Evolutionary conservation across 306 rosid genomes (phyloP).

Genomic region (Gastrolobium bilobum): DNA sequence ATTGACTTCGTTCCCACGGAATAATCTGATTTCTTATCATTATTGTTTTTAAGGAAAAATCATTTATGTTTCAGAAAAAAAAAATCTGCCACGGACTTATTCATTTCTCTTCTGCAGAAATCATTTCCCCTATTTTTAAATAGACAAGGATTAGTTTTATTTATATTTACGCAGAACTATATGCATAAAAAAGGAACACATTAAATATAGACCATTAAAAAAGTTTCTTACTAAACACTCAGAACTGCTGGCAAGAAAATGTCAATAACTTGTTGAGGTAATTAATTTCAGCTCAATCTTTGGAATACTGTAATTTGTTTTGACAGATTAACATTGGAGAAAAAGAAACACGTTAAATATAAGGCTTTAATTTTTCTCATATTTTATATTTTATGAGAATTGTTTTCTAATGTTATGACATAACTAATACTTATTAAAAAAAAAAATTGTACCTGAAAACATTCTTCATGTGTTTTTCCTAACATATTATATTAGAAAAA

Average conservation of each 20-base stretch:
- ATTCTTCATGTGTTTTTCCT: no score
- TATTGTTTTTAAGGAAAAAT: no score
- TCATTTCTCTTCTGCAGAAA: no score
- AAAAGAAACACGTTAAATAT: no score
- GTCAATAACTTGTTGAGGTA: conserved; percentile 13
- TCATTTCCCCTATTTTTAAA: neutral
- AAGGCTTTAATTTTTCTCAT: no score
- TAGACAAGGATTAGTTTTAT: conserved; percentile 9
- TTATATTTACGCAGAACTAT: neutral
- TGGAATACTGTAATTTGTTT: neutral
- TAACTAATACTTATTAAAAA: no score
- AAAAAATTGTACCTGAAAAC: no score
- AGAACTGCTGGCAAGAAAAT: conserved; percentile 18
- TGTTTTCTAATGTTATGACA: no score
- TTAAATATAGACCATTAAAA: conserved; percentile 22
- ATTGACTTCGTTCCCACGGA: neutral
- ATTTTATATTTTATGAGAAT: no score
- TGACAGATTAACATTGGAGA: conserved; percentile 13
- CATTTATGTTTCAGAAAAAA: no score
- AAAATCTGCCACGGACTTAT: no score
- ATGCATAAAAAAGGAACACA: neutral
- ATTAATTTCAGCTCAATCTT: conserved; percentile 17
- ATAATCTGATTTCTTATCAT: neutral
- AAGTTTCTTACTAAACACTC: conserved; percentile 33
- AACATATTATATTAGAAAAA: conserved; percentile 12